Base-by-base conservation (phyloP, 495 filamentous ascomycete species). In the Chaetomium fimeti region DNA sequence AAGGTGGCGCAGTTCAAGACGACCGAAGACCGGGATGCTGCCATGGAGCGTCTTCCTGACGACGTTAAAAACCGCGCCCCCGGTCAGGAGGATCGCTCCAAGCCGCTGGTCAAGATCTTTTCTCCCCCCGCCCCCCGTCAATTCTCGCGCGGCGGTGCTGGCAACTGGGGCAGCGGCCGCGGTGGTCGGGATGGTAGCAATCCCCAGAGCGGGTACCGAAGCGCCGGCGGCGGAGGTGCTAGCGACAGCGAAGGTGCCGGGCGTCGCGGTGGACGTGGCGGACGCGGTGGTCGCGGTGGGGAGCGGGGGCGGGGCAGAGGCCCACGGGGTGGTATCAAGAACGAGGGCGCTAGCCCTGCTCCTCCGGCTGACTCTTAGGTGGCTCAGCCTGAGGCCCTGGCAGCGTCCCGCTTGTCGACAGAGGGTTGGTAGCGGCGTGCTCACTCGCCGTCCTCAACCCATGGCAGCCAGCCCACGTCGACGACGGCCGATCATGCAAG, bases 31-130 rank as follows among this genome's bases (percentile, higher is more conserved):
- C 89, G 91, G 65, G 89, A 89, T 67, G 84, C 82, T 27, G 89
- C 91, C 29, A 82, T 94, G 61, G 83, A 87, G 5, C 87, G 82
- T 60, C 82, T 93, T 48, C 86, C 90, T 7, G 79, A 85, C 5
- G 90, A 94, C 8, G 80, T 88, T 69, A 93, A 91, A 81, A 85
- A 84, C 65, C 79, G 84, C 52, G 79, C 80, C 13, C 69, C 67
- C 3, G 72, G 74, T 15, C 78, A 81, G 47, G 81, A 85, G 54
- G 88, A 87, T 57, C 85, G 88, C 58, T 86, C 86, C 62, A 89
- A 89, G 77, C 90, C 90, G 32, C 83, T 88, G 61, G 84, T 96
- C 61, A 91, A 91, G 78, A 86, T 90, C 76, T 94, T 92, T 75
- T 83, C 87, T 69, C 83, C 87, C 32, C 77, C 83, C 18, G 74